These are phyloP conservation scores for Tuber borchii DNA, from an alignment of 495 filamentous ascomycete species.

Conservation along the genomic window DNA sequence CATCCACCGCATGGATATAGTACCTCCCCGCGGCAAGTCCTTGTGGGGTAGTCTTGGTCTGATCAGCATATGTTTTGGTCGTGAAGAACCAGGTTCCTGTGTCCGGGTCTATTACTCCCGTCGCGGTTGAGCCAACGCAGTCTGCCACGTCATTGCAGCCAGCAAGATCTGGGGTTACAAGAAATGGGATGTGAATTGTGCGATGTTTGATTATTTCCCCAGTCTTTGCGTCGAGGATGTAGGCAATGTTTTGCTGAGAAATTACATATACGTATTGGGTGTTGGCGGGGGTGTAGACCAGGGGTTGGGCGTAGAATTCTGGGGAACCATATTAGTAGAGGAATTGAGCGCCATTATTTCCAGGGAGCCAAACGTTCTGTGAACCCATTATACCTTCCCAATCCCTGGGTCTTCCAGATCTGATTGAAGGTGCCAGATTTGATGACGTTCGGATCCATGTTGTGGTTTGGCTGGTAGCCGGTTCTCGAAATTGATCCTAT, in stretches of 20 bases:
- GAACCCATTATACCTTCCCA: constrained; percentile 40
- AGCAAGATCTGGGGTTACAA: constrained; percentile 44
- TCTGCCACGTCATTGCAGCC: constrained; percentile 49
- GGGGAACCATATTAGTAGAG: neutral
- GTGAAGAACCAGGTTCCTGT: constrained; percentile 47
- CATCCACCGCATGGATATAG: constrained; percentile 45
- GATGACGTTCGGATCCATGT: constrained; percentile 38
- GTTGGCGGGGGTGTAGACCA: constrained; percentile 35
- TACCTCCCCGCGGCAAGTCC: constrained; percentile 43
- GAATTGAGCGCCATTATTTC: neutral
- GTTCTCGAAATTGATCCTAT: constrained; percentile 26
- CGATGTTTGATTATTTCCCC: constrained; percentile 45
- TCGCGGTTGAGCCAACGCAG: constrained; percentile 48
- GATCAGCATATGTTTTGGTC: constrained; percentile 46
- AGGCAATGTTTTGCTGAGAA: constrained; percentile 48
- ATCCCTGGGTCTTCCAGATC: constrained; percentile 36
- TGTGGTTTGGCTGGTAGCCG: constrained; percentile 36
- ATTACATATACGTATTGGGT: constrained; percentile 48
- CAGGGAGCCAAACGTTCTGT: constrained; percentile 25
- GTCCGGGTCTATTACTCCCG: constrained; percentile 49
- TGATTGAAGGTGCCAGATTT: constrained; percentile 35
- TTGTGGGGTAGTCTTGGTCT: constrained; percentile 31
- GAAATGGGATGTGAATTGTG: constrained; percentile 48
- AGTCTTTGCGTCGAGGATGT: constrained; percentile 48
- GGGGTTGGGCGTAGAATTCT: constrained; percentile 42